Evolutionary conservation across 2,329 filamentous ascomycete genomes (phyloP), one percentile per base, ranked within the genome.

Genomic region (Aspergillus fijiensis): DNA sequence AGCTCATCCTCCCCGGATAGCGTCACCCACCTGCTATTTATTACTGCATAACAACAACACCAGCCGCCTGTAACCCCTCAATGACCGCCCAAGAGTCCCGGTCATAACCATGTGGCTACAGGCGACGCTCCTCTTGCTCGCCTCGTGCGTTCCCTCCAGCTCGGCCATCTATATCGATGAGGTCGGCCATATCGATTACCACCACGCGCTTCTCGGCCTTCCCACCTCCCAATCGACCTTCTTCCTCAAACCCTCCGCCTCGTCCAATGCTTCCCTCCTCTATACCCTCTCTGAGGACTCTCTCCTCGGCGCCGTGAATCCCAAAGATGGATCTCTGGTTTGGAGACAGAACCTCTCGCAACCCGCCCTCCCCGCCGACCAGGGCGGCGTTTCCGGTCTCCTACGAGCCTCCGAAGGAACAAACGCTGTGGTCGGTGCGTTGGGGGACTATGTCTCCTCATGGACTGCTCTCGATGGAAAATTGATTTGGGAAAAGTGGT

Each of bases 131-230:
- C 65, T 77, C 45, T 62, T 75, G 65, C 68, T 76, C 67, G 72
- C 76, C 64, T 76, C 71, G 55, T 87, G 69, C 79, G 80, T 67
- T 74, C 81, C 68, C 71, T 81, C 72, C 80, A 69, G 85, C 55
- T 74, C 78, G 71, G 91, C 92, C 65, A 87, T 98, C 61, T 96
- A 92, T 80, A 83, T 85, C 67, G 95, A 99, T 73, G 94, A 99
- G 77, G 92, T 96, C 67, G 93, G 88, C 80, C 85, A 91, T 69
- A 86, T 96, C 75, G 95, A 99, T 79, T 98, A 92, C 80, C 94
- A 98, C 79, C 88, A 96, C 80, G 87, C 91, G 65, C 87, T 98
- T 52, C 81, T 99, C 70, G 95, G 95, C 71, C 79, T 91, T 42
- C 92, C 95, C 57, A 89, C 89, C 74, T 82, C 86, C 74, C 86